Percentiles rank a stretch among this genome's conserved stretches.
Evolutionary conservation across 2,329 filamentous ascomycete genomes (phyloP).

Genomic region (Trematosphaeria pertusa): DNA sequence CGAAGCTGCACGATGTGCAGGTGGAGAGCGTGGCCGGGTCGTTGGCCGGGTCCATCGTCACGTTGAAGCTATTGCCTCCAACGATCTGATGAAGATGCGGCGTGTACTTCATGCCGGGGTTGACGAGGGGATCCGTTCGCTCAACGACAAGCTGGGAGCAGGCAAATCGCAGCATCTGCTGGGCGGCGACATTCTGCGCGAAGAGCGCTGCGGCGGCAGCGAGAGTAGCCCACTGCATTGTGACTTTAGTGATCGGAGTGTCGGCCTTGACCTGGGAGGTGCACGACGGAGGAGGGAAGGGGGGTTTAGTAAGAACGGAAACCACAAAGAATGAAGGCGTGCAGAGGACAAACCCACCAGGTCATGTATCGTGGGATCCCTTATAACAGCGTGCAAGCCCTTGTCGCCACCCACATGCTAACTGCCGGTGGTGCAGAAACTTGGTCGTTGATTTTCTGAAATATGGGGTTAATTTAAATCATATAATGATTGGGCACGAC

Average conservation of each 20-base stretch:
- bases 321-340: constrained; percentile 23
- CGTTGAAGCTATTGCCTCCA: constrained; percentile 42
- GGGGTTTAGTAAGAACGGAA: constrained; percentile 5
- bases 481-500: constrained; percentile 34
- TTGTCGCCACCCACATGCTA: constrained; percentile 24
- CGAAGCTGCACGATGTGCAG: constrained; percentile 43
- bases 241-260: constrained; percentile 20
- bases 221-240: constrained; percentile 40
- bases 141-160: constrained; percentile 46
- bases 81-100: constrained; percentile 46
- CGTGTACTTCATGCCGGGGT: constrained; percentile 44
- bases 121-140: constrained; percentile 42
- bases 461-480: constrained; percentile 40
- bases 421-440: constrained; percentile 34
- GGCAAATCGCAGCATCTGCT: constrained; percentile 42
- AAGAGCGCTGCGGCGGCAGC: constrained; percentile 31
- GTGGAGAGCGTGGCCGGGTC: constrained; percentile 34
- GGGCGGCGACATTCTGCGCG: constrained; percentile 32
- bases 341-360: constrained; percentile 16
- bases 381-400: constrained; percentile 31
- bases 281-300: constrained; percentile 14
- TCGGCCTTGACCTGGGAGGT: constrained; percentile 11
- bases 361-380: constrained; percentile 26
- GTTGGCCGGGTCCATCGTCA: constrained; percentile 40
- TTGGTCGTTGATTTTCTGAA: constrained; percentile 29